Percentiles rank a stretch among this genome's conserved stretches.
phyloP scores from a whole-genome alignment of 1,284 basidiomycete species.

The Cryptococcus sp. region DNA sequence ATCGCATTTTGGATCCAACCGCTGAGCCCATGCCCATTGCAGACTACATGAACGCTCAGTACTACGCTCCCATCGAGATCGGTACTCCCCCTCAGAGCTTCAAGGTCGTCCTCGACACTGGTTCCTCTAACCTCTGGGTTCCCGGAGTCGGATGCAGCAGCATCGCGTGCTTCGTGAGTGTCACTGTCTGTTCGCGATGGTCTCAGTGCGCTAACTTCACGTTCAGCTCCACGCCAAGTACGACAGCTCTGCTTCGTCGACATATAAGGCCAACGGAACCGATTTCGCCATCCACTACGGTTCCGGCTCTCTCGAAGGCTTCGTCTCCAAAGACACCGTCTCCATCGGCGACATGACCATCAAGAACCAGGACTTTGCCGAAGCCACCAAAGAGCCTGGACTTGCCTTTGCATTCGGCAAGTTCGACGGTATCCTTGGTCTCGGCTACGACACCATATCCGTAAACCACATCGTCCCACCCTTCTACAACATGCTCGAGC shows the following conservation, averaged over 20 bases:
- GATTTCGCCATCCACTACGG: slow-evolving; percentile 94
- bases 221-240: slow-evolving; percentile 80
- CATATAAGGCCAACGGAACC: slow-evolving; percentile 90
- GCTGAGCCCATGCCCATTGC: slow-evolving; percentile 4
- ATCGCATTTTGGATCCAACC: background rate
- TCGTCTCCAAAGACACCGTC: slow-evolving; percentile 83
- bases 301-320: slow-evolving; percentile 95
- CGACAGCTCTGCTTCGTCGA: slow-evolving; percentile 76
- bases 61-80: slow-evolving; percentile 84
- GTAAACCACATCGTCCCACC: slow-evolving; percentile 94
- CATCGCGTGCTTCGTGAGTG: slow-evolving; percentile 85
- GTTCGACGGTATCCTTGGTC: slow-evolving; percentile 94
- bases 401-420: slow-evolving; percentile 94
- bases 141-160: slow-evolving; percentile 86
- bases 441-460: slow-evolving; percentile 90
- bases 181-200: background rate
- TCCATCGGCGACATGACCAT: slow-evolving; percentile 82
- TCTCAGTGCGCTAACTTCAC: background rate
- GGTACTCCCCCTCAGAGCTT: slow-evolving; percentile 61
- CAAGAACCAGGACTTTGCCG: slow-evolving; percentile 84
- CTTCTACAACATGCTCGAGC: slow-evolving; percentile 91
- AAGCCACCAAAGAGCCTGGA: slow-evolving; percentile 95
- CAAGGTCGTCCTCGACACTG: slow-evolving; percentile 62
- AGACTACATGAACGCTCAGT: slow-evolving; percentile 99
- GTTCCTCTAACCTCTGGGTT: slow-evolving; percentile 61